Base-by-base conservation (phyloP, 306 rosid species). In the Ziziphus jujuba region DNA sequence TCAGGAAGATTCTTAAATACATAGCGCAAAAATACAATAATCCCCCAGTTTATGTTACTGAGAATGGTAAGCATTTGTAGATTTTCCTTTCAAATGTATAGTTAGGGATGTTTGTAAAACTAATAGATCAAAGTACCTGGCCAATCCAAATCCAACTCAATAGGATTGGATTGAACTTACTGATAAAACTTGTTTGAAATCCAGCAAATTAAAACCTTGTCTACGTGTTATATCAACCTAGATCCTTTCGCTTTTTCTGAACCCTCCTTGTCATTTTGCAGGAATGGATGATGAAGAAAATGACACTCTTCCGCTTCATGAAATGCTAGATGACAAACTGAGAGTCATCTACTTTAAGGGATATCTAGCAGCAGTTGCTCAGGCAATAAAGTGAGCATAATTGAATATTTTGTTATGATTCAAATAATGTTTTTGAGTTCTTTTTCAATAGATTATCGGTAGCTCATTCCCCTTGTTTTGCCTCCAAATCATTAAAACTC, bases 261-360 rank as follows among this genome's bases (percentile, higher is more conserved):
- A 50, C 10, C 22, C 20, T 50, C 48, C 19, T 24, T 15, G 56
- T 31, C n/a, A 25, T 12, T 65, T 81, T 63, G 33, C 79, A 92
- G 98, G 98, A 53, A 84, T 92, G 96, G 98, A 92, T 84, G 98
- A 92, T 35, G 93, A 89, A 73, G 87, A 92, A 19, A 28, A 81
- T 65, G 95, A 83, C 23, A 66, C 52, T 33, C 44, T 77, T 63
- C 77, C 89, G 28, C 86, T 92, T 40, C 76, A 86, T 51, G 96
- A 82, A 78, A 87, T 82, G 82, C 79, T 92, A 28, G 91, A 92
- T 81, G 97, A 92, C 78, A 87, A 87, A 81, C 67, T 82, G 78
- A 87, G 98, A 75, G 87, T 89, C 56, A 35, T 79, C 61, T 92
- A 81, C 83, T 92, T 16, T 61, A 87, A 72, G 77, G 74, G 71